Evolutionary conservation across 768 basidiomycete species (phyloP), one percentile per base, ranked within the genome.

Genomic region (Clitopilus passeckerianus): DNA sequence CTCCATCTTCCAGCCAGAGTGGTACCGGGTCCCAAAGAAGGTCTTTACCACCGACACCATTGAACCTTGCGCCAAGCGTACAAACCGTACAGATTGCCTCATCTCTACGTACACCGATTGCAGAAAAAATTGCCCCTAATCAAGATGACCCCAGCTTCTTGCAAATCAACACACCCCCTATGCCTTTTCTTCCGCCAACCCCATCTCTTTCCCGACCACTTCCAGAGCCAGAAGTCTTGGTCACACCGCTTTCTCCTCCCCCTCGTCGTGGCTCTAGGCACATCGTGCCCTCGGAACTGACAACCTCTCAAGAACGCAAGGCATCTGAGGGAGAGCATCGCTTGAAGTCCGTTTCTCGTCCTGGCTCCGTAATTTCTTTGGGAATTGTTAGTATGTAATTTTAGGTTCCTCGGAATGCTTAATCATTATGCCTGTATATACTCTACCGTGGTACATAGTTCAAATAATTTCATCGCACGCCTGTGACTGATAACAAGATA

Each of bases 91-190:
- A 59, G 53, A 35, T 65, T 1, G 37, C 41, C 30, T 72, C 75
- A 30, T 67, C 74, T 22, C 79, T 78, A 12, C 59, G 70, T 5
- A 81, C 81, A n/a, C 84, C 83, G n/a, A 84, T 88, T 22, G 85
- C 83, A 9, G 87, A 86, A 65, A 88, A 81, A 54, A 89, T 88
- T 61, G 78, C 77, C 15, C 59, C 68, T 24, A 71, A 74, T 59
- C 73, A 72, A 57, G 79, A 85, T 52, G 82, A 89, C 61, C 78
- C 82, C 27, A 84, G 82, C 66, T 90, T 90, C 66, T 73, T 90
- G 24, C 79, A 82, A 58, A 73, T 85, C 55, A 68, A 79, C 27
- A 78, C 81, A 1, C 81, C 84, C 1, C 71, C 75, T 20, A 74
- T 78, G 55, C 75, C 78, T 15, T 61, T 69, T 20, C 43, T 69